Percentiles rank a stretch among this genome's conserved stretches.
Evolutionary conservation across 192 early-diverging fungal genomes (phyloP).

Genomic region (Backusella tuberculispora): DNA sequence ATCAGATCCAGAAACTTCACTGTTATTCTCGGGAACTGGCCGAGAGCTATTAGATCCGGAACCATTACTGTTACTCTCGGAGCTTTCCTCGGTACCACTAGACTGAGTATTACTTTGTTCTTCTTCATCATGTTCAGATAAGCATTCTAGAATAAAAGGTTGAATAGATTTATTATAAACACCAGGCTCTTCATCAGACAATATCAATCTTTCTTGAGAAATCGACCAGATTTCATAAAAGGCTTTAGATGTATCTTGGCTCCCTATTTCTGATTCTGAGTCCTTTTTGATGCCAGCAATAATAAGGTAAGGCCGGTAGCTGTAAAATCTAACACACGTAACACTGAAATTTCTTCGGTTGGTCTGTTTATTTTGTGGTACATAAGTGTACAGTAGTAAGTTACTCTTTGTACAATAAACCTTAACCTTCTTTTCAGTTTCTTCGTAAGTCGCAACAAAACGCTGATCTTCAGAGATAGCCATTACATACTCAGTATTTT

Average conservation of each 20-base stretch:
- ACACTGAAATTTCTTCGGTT: neutral
- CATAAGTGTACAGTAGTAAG: neutral
- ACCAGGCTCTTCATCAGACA: neutral
- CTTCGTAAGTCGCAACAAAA: neutral
- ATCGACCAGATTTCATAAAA: neutral
- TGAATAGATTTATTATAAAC: neutral
- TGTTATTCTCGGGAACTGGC: too few species aligned
- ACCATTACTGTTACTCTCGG: neutral
- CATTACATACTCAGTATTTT: neutral
- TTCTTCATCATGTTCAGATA: neutral
- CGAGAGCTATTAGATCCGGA: neutral
- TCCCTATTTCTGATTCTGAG: too few species aligned
- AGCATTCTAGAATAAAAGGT: neutral
- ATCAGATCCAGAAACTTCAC: too few species aligned
- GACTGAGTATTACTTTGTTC: neutral
- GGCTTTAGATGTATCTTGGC: neutral
- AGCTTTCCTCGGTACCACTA: neutral
- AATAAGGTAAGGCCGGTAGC: neutral
- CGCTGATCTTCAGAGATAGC: neutral
- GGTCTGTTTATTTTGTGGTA: neutral
- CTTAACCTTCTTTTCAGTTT: neutral
- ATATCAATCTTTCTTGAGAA: neutral
- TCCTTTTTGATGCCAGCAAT: neutral
- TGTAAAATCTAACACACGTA: neutral
- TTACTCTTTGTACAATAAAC: neutral